Percentiles rank a stretch among this genome's conserved stretches.
These are phyloP conservation scores for Chaetomium cochliodes DNA, from an alignment of 495 filamentous ascomycete species.

Conservation along the genomic window DNA sequence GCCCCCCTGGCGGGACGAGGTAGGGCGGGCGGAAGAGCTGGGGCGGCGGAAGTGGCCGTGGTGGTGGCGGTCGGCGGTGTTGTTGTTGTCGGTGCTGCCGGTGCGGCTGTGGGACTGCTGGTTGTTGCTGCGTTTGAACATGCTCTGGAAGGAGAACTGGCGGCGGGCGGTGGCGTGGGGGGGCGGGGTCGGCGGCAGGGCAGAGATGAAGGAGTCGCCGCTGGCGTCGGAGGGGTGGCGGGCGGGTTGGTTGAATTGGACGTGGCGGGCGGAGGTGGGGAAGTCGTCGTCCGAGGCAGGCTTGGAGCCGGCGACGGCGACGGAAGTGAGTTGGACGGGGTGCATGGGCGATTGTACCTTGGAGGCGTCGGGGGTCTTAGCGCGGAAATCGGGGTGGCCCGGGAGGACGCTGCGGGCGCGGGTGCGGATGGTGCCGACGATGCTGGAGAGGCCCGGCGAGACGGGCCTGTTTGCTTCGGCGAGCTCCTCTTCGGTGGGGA, in stretches of 20 bases:
- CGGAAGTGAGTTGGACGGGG: constrained; percentile 60
- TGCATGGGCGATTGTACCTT: constrained; percentile 52
- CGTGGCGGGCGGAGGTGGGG: constrained; percentile 37
- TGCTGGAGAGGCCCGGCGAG: constrained; percentile 53
- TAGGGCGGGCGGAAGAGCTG: constrained; percentile 29
- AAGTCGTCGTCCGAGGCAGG: constrained; percentile 31
- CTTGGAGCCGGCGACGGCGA: constrained; percentile 56
- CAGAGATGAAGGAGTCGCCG: constrained; percentile 27
- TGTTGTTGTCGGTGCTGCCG: constrained; percentile 31
- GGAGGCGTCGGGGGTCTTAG: constrained; percentile 21
- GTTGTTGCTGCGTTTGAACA: constrained; percentile 62
- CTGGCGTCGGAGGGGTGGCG: constrained; percentile 33
- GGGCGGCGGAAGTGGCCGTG: not conserved
- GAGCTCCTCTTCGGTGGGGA: constrained; percentile 66
- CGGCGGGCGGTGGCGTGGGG: constrained; percentile 58
- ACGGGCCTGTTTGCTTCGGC: constrained; percentile 49
- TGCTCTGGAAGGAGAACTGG: constrained; percentile 88
- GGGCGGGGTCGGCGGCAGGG: constrained; percentile 48
- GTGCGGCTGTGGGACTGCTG: constrained; percentile 44
- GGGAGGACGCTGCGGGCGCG: constrained; percentile 52
- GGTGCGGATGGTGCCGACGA: constrained; percentile 61
- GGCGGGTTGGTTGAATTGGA: constrained; percentile 36
- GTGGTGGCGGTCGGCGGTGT: not conserved
- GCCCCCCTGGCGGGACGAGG: constrained; percentile 39
- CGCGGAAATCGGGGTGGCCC: constrained; percentile 42